Percentiles rank a stretch among this genome's conserved stretches.
Conservation (phyloP, 176 grass and related monocot genomes). For the Rhynchospora pubera region DNA sequence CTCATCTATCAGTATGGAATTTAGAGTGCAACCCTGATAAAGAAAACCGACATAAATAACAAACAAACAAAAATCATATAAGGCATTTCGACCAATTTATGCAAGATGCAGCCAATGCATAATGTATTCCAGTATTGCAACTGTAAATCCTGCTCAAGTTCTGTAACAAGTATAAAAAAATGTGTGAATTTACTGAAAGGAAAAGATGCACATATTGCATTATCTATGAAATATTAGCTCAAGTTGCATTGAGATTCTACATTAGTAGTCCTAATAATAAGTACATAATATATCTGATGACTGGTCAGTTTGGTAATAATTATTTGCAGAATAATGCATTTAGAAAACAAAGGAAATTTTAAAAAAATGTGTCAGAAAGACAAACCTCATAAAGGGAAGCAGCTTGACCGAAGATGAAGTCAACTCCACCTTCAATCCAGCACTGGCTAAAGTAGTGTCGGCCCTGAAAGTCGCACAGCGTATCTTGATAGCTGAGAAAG, state of each 20-base stretch:
- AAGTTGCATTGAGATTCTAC: neutral
- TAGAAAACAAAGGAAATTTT: neutral
- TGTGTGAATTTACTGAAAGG: neutral
- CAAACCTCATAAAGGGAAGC: constrained; percentile 26
- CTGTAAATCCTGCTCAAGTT: neutral
- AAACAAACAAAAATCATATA: neutral
- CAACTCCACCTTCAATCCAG: constrained; percentile 29
- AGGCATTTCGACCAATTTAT: neutral
- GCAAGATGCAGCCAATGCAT: neutral
- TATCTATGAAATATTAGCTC: neutral
- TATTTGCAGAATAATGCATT: neutral
- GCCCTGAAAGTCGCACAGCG: constrained; percentile 22
- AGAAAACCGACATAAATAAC: constrained; percentile 1
- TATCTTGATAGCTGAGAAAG: constrained; percentile 28
- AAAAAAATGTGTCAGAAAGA: neutral
- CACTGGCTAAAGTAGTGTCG: constrained; percentile 25
- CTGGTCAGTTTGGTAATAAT: neutral
- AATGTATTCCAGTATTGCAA: neutral
- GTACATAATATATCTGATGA: neutral
- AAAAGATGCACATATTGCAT: neutral
- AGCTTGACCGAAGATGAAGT: constrained; percentile 29
- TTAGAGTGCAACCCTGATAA: constrained; percentile 14
- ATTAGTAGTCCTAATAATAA: neutral
- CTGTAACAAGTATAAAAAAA: neutral
- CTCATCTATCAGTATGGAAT: constrained; percentile 1